These are phyloP conservation scores for Metarhizium humberi DNA, from an alignment of 2,329 filamentous ascomycete genomes.

Conservation along the genomic window DNA sequence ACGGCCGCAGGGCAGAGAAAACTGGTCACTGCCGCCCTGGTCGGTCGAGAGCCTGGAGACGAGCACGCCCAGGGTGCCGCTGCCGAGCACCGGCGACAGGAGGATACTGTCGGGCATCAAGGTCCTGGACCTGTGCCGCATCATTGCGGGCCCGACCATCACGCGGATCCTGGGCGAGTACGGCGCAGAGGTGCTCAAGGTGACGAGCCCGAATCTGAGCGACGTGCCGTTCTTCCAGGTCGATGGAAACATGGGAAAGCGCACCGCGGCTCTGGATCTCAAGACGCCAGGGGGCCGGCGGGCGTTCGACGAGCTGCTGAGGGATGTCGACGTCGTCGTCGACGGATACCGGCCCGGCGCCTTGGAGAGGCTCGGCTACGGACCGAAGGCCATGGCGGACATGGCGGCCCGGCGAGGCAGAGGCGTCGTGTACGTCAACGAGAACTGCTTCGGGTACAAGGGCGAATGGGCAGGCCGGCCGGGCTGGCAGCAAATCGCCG, in stretches of 20 bases:
- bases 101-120: conserved; percentile 50
- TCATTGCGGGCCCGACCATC: conserved; percentile 68
- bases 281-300: conserved; percentile 42
- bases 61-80: conserved; percentile 35
- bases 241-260: conserved; percentile 65
- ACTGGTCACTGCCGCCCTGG: conserved; percentile 34
- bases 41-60: conserved; percentile 41
- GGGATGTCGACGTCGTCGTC: conserved; percentile 53
- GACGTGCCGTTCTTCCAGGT: conserved; percentile 67
- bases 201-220: conserved; percentile 57
- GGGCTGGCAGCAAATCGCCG: conserved; percentile 66
- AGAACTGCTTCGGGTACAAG: conserved; percentile 60
- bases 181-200: conserved; percentile 64
- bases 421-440: conserved; percentile 59
- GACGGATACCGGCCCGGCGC: conserved; percentile 63
- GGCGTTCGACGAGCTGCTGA: conserved; percentile 49
- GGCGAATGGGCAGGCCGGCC: conserved; percentile 53
- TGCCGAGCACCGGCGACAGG: conserved; percentile 16
- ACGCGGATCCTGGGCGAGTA: conserved; percentile 64
- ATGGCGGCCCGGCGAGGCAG: conserved; percentile 45
- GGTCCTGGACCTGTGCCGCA: conserved; percentile 65
- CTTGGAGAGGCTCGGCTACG: conserved; percentile 54
- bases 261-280: conserved; percentile 54
- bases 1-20: conserved; percentile 33
- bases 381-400: conserved; percentile 41